These are phyloP conservation scores for Rutstroemia sp. DNA, from an alignment of 2,329 filamentous ascomycete genomes.

Conservation along the genomic window DNA sequence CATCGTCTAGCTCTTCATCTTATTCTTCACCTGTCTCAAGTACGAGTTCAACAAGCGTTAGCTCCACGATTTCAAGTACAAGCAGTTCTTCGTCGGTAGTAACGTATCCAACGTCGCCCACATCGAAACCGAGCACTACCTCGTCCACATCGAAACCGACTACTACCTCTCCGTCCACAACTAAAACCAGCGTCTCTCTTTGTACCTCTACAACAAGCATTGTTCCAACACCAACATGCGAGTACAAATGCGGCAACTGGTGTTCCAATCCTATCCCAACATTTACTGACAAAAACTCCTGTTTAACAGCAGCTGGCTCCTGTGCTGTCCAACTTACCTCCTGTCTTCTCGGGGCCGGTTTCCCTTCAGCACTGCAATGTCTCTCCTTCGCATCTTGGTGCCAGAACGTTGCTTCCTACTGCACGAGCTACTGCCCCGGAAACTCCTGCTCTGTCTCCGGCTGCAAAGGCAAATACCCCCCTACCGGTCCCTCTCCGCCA, in stretches of 20 bases:
- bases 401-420: conserved; percentile 38
- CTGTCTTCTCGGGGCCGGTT: conserved; percentile 46
- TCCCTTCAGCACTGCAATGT: conserved; percentile 42
- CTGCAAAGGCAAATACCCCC: conserved; percentile 37
- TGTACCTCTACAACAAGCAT: conserved; percentile 39
- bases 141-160: conserved; percentile 1
- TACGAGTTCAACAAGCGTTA: not conserved
- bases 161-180: conserved; percentile 14
- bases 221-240: conserved; percentile 39
- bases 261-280: conserved; percentile 43
- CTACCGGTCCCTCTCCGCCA: conserved; percentile 32
- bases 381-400: conserved; percentile 46
- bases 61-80: not conserved
- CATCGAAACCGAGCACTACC: not conserved
- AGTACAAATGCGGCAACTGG: conserved; percentile 49
- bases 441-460: conserved; percentile 35
- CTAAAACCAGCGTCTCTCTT: conserved; percentile 22
- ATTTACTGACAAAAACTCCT: conserved; percentile 37
- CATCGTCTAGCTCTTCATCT: conserved; percentile 2
- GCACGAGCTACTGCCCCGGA: conserved; percentile 31
- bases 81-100: not conserved
- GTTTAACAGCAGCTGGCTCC: conserved; percentile 34
- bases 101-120: not conserved
- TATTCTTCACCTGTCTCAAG: not conserved
- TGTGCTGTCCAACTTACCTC: conserved; percentile 39